Conservation (phyloP, 805 yeast species). For the Candida stauntonica region DNA sequence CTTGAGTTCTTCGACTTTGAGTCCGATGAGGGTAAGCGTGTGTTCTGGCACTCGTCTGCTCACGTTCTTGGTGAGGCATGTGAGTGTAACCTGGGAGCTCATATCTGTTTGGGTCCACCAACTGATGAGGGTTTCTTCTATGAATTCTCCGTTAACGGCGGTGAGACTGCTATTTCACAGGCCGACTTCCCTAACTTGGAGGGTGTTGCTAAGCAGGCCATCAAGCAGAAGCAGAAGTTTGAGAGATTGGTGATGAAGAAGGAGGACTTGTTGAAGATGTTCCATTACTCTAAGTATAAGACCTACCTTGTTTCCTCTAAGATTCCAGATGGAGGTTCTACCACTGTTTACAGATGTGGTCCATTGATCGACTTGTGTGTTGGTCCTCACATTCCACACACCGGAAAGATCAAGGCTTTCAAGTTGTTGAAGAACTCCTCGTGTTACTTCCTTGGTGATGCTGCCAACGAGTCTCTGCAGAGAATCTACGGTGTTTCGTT, state of each 20-base stretch:
- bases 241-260: constrained; percentile 91
- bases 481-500: constrained; percentile 96
- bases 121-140: constrained; percentile 97
- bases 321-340: constrained; percentile 91
- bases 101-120: constrained; percentile 92
- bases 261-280: constrained; percentile 89
- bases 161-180: constrained; percentile 70
- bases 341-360: constrained; percentile 98
- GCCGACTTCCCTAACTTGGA: constrained; percentile 82
- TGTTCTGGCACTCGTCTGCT: constrained; percentile 98
- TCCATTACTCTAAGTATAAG: constrained; percentile 93
- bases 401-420: constrained; percentile 93
- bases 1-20: constrained; percentile 89
- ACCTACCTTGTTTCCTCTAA: constrained; percentile 80
- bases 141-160: constrained; percentile 85
- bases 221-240: constrained; percentile 92
- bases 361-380: constrained; percentile 93
- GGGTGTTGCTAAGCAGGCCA: constrained; percentile 80
- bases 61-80: constrained; percentile 98
- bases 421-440: constrained; percentile 94
- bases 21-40: constrained; percentile 89
- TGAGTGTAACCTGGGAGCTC: constrained; percentile 94
- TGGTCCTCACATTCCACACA: constrained; percentile 97
- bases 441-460: constrained; percentile 92
- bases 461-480: constrained; percentile 90